Conservation (phyloP, 2,329 filamentous ascomycete species). For the Arthroderma sp. region DNA sequence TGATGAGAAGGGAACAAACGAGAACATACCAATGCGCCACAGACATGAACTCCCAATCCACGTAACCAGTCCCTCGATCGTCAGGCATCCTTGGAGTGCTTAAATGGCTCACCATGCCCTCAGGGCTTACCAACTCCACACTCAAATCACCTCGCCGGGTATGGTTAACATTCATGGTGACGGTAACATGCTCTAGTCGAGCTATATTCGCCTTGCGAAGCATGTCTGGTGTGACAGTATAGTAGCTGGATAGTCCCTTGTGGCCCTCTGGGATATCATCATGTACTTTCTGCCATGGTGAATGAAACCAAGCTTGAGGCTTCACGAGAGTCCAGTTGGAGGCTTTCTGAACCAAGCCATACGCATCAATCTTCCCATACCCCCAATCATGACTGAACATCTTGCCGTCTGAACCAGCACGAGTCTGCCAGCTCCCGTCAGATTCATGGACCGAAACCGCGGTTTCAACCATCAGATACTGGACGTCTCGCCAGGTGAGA, state of each 20-base stretch:
- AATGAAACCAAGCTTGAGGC: slow-evolving; percentile 87
- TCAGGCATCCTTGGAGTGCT: slow-evolving; percentile 64
- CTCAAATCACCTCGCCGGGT: slow-evolving; percentile 79
- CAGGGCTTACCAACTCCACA: slow-evolving; percentile 78
- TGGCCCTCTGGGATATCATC: slow-evolving; percentile 74
- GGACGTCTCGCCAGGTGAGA: slow-evolving; percentile 84
- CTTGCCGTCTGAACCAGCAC: slow-evolving; percentile 68
- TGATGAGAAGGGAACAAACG: no score
- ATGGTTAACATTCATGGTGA: slow-evolving; percentile 94
- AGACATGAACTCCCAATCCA: slow-evolving; percentile 98
- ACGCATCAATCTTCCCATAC: slow-evolving; percentile 90
- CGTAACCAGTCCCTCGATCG: slow-evolving; percentile 55
- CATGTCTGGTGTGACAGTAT: slow-evolving; percentile 71
- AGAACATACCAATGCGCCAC: slow-evolving; percentile 87
- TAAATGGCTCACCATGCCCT: slow-evolving; percentile 70
- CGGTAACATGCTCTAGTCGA: slow-evolving; percentile 85
- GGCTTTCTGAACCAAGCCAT: slow-evolving; percentile 68
- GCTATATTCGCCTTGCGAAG: slow-evolving; percentile 70
- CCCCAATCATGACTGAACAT: slow-evolving; percentile 90
- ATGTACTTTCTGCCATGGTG: slow-evolving; percentile 85
- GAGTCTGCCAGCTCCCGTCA: slow-evolving; percentile 64
- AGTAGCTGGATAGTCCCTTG: slow-evolving; percentile 63
- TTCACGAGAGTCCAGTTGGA: slow-evolving; percentile 81
- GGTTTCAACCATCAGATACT: slow-evolving; percentile 77
- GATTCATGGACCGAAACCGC: slow-evolving; percentile 68